Evolutionary conservation across 495 filamentous ascomycete genomes (phyloP), one percentile per base, ranked within the genome.

Genomic region (Aspergillus bertholletiae): DNA sequence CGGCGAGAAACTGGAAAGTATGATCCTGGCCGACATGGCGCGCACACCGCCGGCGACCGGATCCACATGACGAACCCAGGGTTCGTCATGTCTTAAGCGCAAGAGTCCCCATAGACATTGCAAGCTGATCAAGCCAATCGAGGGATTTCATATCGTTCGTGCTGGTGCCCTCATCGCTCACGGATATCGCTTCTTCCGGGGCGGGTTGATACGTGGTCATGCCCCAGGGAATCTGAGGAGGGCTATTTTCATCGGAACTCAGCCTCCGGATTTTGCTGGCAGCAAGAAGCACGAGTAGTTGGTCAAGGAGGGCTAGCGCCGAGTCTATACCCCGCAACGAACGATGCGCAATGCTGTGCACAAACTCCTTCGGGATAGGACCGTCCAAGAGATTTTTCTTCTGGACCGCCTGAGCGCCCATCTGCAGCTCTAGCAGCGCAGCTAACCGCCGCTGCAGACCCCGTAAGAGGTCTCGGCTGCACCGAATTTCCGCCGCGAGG

Each of bases 91-190:
- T 51, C 24, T 45, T 43, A 13, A 58, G 45, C 5, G 49, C 56
- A 34, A 62, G 56, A 43, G 56, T 62, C 11, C 59, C 59, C 59
- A 62, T 62, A 5, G 59, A 62, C 34, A 62, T 37, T 2, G 55
- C 53, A 49, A 62, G 30, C 24, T 56, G 49, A 56, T 62, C 59
- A 27, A 57, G 53, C 49, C 43, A 52, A 40, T 58, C 46, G 15
- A 55, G 15, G 7, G 53, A 41, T 44, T 40, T 43, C 7, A 22
- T 12, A 4, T 43, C 12, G 39, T 18, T 22, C n/a, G 15, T 15
- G 18, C 39, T 43, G 34, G 34, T 37, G 2, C 12, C 34, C 13
- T 37, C 34, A 6, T 12, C 9, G 8, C 2, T 32, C 30, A 12
- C 30, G n/a, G n/a, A 7, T 32, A 7, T 32, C 8, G 3, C 3